Evolutionary conservation across 1,139 yeast genomes (phyloP).

Genomic region (Tardiomyces depauwii): DNA sequence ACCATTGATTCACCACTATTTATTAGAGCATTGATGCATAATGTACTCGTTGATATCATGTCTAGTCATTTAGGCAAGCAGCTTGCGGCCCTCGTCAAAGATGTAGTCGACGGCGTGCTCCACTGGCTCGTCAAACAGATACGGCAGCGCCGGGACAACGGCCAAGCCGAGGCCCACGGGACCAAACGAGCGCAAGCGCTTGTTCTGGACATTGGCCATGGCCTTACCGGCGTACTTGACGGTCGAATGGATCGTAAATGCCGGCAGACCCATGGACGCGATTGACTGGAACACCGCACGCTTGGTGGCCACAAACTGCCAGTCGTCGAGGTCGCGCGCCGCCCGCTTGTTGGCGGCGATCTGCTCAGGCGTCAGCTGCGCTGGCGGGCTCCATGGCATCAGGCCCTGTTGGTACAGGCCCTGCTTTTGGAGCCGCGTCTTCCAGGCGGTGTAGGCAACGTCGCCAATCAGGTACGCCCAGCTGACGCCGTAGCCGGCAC

Average conservation of each 20-base stretch:
- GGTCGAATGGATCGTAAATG: conserved; percentile 71
- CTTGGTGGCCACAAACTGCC: conserved; percentile 54
- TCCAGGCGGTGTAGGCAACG: conserved; percentile 68
- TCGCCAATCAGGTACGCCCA: conserved; percentile 77
- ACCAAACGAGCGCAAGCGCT: conserved; percentile 46
- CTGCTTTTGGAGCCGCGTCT: conserved; percentile 53
- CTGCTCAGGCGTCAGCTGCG: conserved; percentile 26
- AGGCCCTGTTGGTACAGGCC: conserved; percentile 55
- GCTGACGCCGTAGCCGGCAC: conserved; percentile 58
- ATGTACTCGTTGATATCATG: too few relatives aligned
- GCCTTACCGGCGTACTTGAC: conserved; percentile 58
- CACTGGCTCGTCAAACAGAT: conserved; percentile 72
- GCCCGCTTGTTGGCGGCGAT: conserved; percentile 28
- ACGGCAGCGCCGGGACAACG: conserved; percentile 70
- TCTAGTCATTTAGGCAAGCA: conserved; percentile 3
- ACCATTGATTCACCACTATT: too few relatives aligned
- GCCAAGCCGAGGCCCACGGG: conserved; percentile 72
- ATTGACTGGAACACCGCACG: conserved; percentile 70
- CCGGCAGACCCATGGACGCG: conserved; percentile 83
- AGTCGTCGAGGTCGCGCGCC: conserved; percentile 33
- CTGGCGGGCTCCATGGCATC: conserved; percentile 54
- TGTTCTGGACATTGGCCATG: conserved; percentile 38
- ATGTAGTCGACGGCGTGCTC: conserved; percentile 56
- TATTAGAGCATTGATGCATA: too few relatives aligned
- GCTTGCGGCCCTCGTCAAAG: conserved; percentile 47